phyloP scores from a whole-genome alignment of 2,329 filamentous ascomycete species.

The Fusarium verrucosum region DNA sequence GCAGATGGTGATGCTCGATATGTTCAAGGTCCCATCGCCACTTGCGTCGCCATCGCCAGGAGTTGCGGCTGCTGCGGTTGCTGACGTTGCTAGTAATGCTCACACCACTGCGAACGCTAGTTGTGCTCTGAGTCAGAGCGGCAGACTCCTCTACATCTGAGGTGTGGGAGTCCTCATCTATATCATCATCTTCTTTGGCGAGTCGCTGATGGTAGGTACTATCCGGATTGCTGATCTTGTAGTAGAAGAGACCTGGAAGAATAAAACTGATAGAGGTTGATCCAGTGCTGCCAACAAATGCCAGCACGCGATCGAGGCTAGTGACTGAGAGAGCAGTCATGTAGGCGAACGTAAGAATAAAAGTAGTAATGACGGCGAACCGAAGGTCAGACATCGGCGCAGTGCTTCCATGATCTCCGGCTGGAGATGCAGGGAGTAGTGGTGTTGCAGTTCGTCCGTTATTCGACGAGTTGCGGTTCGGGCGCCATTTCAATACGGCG shows the following conservation, averaged over 20 bases:
- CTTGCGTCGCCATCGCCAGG: constrained; percentile 64
- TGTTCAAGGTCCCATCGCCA: constrained; percentile 69
- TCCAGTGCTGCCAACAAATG: constrained; percentile 94
- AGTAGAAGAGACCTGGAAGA: constrained; percentile 94
- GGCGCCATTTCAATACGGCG: constrained; percentile 93
- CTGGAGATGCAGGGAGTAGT: constrained; percentile 52
- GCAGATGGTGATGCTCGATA: constrained; percentile 71
- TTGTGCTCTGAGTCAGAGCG: constrained; percentile 56
- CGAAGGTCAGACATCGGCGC: constrained; percentile 82
- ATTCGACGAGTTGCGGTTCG: constrained; percentile 57
- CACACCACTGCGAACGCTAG: constrained; percentile 55
- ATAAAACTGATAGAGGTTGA: constrained; percentile 98
- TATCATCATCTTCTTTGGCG: constrained; percentile 90
- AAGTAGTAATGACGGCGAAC: constrained; percentile 88
- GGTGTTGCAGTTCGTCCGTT: constrained; percentile 53
- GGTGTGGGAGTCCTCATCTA: constrained; percentile 63
- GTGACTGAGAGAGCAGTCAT: constrained; percentile 89
- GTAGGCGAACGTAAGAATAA: constrained; percentile 86
- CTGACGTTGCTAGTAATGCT: constrained; percentile 50
- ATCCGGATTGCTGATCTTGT: constrained; percentile 94
- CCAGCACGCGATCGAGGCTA: constrained; percentile 88
- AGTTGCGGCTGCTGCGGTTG: constrained; percentile 33
- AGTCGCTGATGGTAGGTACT: constrained; percentile 86
- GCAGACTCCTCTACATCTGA: constrained; percentile 61
- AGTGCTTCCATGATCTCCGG: constrained; percentile 61